Conservation (phyloP, 768 basidiomycete species). For the Rhizopogon vinicolor region DNA sequence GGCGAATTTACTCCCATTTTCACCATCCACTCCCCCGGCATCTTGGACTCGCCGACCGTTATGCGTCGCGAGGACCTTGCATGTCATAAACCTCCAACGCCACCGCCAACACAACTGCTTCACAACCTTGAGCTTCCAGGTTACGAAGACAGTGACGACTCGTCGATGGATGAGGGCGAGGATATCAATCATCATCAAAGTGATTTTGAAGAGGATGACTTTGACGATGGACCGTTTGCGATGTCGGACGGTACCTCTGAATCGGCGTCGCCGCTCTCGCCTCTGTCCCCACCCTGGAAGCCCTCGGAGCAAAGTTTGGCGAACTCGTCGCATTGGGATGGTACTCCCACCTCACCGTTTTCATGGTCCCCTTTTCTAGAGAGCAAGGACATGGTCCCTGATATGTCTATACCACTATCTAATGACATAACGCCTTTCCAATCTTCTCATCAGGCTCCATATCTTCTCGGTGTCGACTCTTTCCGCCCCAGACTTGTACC, state of each 20-base stretch:
- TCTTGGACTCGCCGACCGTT: conserved; percentile 31
- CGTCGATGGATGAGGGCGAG: conserved; percentile 8
- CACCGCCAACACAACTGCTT: conserved; percentile 38
- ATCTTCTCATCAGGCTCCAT: conserved; percentile 11
- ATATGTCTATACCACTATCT: conserved; percentile 3
- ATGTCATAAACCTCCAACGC: conserved; percentile 32
- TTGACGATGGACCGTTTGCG: conserved; percentile 5
- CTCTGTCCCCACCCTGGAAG: conserved; percentile 32
- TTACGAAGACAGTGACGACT: conserved; percentile 20
- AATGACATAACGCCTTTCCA: conserved; percentile 11
- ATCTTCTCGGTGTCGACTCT: conserved; percentile 20
- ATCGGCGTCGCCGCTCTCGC: conserved; percentile 23
- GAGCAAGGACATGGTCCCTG: conserved; percentile 8
- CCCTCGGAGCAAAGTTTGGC: conserved; percentile 6
- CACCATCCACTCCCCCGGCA: conserved; percentile 23
- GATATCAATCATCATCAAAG: conserved; percentile 9
- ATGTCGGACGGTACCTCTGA: conserved; percentile 13
- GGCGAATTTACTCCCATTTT: conserved; percentile 14
- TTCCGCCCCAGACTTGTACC: conserved; percentile 14
- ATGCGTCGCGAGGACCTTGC: conserved; percentile 26
- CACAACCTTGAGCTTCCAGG: conserved; percentile 33
- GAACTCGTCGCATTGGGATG: conserved; percentile 9
- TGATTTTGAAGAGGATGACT: conserved; percentile 18
- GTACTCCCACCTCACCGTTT: conserved; percentile 10
- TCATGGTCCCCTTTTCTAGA: conserved; percentile 13